These are phyloP conservation scores for Moesziomyces parantarcticus DNA, from an alignment of 1,284 basidiomycete species.

Conservation along the genomic window DNA sequence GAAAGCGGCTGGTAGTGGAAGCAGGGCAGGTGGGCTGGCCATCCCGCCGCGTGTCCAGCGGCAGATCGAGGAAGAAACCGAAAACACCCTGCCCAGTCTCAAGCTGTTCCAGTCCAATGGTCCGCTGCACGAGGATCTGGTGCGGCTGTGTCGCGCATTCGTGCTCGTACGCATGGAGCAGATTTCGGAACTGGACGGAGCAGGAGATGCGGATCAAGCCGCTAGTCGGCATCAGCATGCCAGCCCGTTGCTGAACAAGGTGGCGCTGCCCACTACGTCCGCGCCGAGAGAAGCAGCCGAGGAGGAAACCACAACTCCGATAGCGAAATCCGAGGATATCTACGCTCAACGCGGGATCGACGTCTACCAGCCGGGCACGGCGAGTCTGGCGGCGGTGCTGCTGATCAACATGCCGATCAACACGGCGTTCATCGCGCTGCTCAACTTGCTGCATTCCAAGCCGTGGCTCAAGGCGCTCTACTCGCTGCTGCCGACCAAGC, in stretches of 20 bases:
- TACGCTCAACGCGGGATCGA: conserved; percentile 38
- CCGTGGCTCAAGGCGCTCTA: conserved; percentile 62
- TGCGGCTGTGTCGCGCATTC: conserved; percentile 89
- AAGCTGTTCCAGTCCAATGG: conserved; percentile 85
- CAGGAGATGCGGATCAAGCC: conserved; percentile 27
- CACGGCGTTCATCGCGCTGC: conserved; percentile 84
- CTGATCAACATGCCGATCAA: conserved; percentile 82
- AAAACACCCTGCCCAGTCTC: conserved; percentile 82
- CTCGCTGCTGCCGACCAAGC: conserved; percentile 31
- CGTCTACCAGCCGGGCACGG: conserved; percentile 62
- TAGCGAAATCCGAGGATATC: conserved; percentile 12
- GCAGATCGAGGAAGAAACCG: conserved; percentile 82
- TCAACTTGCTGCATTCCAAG: conserved; percentile 75
- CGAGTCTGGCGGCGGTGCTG: conserved; percentile 82
- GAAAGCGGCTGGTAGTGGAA: conserved; percentile 2
- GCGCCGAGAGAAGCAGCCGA: background rate
- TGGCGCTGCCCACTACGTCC: background rate
- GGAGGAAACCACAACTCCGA: background rate
- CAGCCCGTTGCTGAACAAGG: conserved; percentile 8
- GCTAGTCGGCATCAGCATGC: conserved; percentile 18
- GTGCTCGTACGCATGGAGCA: conserved; percentile 89
- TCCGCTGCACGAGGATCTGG: conserved; percentile 85
- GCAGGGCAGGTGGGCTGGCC: conserved; percentile 2
- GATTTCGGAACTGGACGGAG: conserved; percentile 65
- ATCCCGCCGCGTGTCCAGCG: conserved; percentile 71